Evolutionary conservation across 768 basidiomycete species (phyloP).

Genomic region (Lactifluus hygrophoroides): DNA sequence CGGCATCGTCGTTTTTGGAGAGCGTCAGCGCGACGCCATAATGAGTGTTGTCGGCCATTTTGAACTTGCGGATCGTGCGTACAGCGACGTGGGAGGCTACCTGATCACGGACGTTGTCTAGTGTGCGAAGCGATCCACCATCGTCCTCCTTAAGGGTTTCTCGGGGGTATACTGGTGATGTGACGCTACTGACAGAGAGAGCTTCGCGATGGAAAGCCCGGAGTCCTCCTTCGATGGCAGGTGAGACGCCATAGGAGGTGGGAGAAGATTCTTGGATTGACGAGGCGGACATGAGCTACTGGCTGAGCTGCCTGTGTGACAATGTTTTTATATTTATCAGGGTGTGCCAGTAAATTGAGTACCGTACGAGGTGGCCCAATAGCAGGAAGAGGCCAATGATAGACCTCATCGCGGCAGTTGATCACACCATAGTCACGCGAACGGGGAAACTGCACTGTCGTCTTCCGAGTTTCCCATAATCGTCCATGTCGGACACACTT

Average conservation of each 20-base stretch:
- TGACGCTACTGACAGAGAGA: constrained; percentile 7
- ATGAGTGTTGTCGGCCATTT: constrained; percentile 43
- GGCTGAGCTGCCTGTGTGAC: not conserved
- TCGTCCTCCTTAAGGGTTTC: not conserved
- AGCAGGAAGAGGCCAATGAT: too few species aligned
- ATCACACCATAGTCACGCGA: too few species aligned
- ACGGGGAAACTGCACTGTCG: not conserved
- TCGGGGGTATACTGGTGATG: constrained; percentile 16
- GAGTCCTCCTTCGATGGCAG: not conserved
- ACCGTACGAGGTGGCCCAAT: not conserved
- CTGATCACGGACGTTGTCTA: constrained; percentile 53
- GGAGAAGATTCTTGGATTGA: constrained; percentile 5
- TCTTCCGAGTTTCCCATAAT: too few species aligned
- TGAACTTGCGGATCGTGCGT: constrained; percentile 42
- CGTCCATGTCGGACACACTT: constrained; percentile 23
- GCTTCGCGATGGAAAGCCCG: constrained; percentile 7
- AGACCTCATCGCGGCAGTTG: too few species aligned
- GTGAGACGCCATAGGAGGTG: too few species aligned
- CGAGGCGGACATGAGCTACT: not conserved
- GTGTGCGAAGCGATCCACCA: constrained; percentile 31
- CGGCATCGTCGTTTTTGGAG: too few species aligned
- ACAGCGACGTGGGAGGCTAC: constrained; percentile 53
- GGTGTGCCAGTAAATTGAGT: not conserved
- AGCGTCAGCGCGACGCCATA: constrained; percentile 52
- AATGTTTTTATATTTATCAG: not conserved